phyloP scores from a whole-genome alignment of 306 rosid genomes.

The Cicer pinnatifidum region DNA sequence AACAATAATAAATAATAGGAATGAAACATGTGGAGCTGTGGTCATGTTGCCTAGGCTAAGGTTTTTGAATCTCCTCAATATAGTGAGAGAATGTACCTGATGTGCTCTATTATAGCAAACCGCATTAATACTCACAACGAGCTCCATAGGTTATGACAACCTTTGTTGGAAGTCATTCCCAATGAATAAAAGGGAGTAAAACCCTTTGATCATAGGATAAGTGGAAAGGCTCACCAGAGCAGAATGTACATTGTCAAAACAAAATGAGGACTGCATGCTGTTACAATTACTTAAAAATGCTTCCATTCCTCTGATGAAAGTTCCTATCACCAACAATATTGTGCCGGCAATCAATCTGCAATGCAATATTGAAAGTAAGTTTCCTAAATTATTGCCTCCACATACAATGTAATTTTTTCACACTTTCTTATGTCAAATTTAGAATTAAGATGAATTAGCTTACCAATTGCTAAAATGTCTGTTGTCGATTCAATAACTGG shows the following conservation, averaged over 20 bases:
- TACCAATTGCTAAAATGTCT: conserved; percentile 55
- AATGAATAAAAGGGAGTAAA: conserved; percentile 12
- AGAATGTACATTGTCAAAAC: conserved; percentile 9
- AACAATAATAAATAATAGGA: not conserved
- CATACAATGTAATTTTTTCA: not conserved
- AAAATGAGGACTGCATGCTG: conserved; percentile 23
- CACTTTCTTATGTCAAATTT: conserved; percentile 1
- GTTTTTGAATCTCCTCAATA: conserved; percentile 14
- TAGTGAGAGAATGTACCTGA: conserved; percentile 26
- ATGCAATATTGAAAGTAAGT: conserved; percentile 37
- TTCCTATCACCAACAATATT: conserved; percentile 24
- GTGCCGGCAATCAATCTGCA: conserved; percentile 44
- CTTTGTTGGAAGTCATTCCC: conserved; percentile 13
- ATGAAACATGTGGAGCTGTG: not conserved
- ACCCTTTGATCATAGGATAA: not conserved
- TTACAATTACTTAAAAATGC: conserved; percentile 32
- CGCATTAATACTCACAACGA: not conserved
- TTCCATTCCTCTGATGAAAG: conserved; percentile 23
- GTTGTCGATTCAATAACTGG: conserved; percentile 54
- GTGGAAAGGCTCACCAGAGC: conserved; percentile 5
- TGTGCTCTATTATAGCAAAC: conserved; percentile 18
- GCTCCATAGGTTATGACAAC: not conserved
- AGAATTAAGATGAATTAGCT: conserved; percentile 33
- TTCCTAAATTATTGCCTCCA: conserved; percentile 4
- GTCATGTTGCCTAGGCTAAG: not conserved